Evolutionary conservation across 2,329 filamentous ascomycete species (phyloP), one percentile per base, ranked within the genome.

Genomic region (Fusarium fracticaudum): DNA sequence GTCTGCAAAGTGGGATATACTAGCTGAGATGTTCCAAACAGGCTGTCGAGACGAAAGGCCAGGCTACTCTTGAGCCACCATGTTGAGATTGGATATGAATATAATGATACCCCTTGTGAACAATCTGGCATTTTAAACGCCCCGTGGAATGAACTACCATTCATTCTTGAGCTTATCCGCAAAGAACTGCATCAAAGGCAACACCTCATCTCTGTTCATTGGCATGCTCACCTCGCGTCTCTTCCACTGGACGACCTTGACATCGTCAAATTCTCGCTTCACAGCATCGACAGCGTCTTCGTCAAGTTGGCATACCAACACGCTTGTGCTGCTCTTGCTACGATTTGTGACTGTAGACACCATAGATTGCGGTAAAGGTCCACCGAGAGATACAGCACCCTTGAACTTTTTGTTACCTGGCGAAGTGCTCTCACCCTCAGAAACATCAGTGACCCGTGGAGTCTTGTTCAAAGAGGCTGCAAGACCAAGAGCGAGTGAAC

Each of bases 111-210:
- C 75, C 76, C 54, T 67, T 69, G n/a, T 58, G 35, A 44, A 58
- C 24, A 55, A 38, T 6, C 4, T 11, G 6, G 26, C 33, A 8
- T 9, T 35, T 43, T 22, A 15, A 33, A 12, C n/a, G 18, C 15
- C 33, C n/a, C n/a, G 22, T 51, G 48, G 31, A 48, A 29, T n/a
- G 11, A 20, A 37, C 26, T 41, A 37, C 48, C 26, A 79, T 24
- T 74, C 79, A 59, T 66, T 75, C 37, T 63, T 78, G 24, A 96
- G 81, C 77, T 92, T 87, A 58, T 92, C 88, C 0, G 92, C 91
- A 77, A 95, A 88, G 77, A 92, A 98, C 79, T 92, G 90, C 94
- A 98, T 98, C 69, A 98, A 88, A 1, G 95, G 95, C 78, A 95
- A 80, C 88, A 97, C 95, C 86, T 98, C 95, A 17, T 97, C 94